phyloP scores from a whole-genome alignment of 1,139 yeast species.

The Hansenula sp. region DNA sequence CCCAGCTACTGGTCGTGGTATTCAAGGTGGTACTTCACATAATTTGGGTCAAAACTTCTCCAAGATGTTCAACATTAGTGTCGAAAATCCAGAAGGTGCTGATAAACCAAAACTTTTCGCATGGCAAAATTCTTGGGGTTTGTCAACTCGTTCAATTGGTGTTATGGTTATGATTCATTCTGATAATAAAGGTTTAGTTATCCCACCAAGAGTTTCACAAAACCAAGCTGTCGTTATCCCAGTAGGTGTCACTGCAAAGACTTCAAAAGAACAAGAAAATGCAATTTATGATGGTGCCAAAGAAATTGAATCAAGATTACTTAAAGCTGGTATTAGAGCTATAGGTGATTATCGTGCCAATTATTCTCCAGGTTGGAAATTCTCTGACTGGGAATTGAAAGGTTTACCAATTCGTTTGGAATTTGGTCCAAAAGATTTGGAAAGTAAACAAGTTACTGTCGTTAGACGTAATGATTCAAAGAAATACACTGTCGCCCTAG shows the following conservation, averaged over 20 bases:
- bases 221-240: slow-evolving; percentile 90
- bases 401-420: slow-evolving; percentile 94
- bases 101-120: slow-evolving; percentile 85
- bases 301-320: slow-evolving; percentile 56
- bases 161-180: slow-evolving; percentile 99
- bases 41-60: slow-evolving; percentile 98
- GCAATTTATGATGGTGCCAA: slow-evolving; percentile 67
- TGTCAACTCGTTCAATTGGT: slow-evolving; percentile 97
- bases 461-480: slow-evolving; percentile 91
- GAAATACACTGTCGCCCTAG: slow-evolving; percentile 63
- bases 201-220: slow-evolving; percentile 97
- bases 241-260: slow-evolving; percentile 88
- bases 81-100: slow-evolving; percentile 89
- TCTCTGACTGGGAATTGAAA: slow-evolving; percentile 94
- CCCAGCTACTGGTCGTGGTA: slow-evolving; percentile 98
- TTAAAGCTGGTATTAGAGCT: slow-evolving; percentile 61
- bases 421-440: slow-evolving; percentile 93
- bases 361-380: slow-evolving; percentile 99
- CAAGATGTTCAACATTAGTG: slow-evolving; percentile 93
- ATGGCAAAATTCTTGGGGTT: slow-evolving; percentile 99
- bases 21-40: slow-evolving; percentile 98
- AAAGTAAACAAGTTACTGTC: slow-evolving; percentile 72
- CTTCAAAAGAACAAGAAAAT: slow-evolving; percentile 69
- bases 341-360: slow-evolving; percentile 86
- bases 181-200: slow-evolving; percentile 95